Evolutionary conservation across 2,329 filamentous ascomycete genomes (phyloP), one percentile per base, ranked within the genome.

Genomic region (Penicillium sp.): DNA sequence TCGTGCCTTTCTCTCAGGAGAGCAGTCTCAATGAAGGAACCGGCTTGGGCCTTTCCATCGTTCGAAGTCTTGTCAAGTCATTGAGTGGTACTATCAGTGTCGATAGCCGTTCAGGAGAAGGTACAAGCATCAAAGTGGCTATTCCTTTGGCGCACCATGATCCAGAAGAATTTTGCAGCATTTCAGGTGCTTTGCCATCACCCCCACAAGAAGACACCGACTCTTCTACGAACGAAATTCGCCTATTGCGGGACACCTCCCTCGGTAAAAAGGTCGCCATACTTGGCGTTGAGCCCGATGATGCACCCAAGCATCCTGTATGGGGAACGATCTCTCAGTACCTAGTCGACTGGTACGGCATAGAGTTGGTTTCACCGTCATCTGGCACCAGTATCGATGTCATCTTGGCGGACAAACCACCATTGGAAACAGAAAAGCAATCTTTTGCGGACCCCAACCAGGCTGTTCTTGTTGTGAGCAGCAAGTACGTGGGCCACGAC

Each of bases 31-130:
- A 80, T 0, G 78, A 67, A 3, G 72, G 72, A n/a, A 72, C 72
- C 0, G 73, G 72, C 0, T 74, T 89, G 0, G 87, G 87, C 0
- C 70, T 90, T 24, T 85, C 82, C 38, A 81, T 89, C 6, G 86
- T 89, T 2, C 79, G 81, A 18, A 65, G 75, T 64, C 83, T 89
- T 5, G 79, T 87, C 10, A 78, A 80, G 38, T 79, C 82, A 18
- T 72, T 88, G 0, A 77, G 79, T 11, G 86, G 86, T 0, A 77
- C 73, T 4, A 83, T 88, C 39, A 76, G 81, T 8, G 77, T 88
- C 34, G 75, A 75, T 22, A 83, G 77, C 45, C 74, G 81, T 54
- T 71, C 76, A 5, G 77, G 77, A 2, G 73, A 76, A 34, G 84
- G 84, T 2, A 86, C 84, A 0, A 79, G 79, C 24, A 77, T 84